Conservation (phyloP, 2,329 filamentous ascomycete species). For the Akanthomyces uredinophilus region DNA sequence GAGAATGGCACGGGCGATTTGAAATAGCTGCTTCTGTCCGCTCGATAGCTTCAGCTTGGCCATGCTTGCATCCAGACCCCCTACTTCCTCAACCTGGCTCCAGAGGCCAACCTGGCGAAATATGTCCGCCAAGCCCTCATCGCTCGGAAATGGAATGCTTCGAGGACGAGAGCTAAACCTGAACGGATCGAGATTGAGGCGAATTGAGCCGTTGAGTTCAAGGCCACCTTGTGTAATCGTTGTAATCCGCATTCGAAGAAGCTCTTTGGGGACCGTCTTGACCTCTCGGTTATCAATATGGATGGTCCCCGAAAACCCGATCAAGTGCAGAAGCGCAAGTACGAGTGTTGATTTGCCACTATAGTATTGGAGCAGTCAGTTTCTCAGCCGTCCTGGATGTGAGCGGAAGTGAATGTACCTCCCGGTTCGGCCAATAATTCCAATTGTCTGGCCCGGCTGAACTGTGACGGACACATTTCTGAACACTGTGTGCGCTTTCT, state of each 20-base stretch:
- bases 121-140: conserved; percentile 11
- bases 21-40: not conserved
- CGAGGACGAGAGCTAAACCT: conserved; percentile 1
- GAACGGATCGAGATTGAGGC: conserved; percentile 32
- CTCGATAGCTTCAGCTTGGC: not conserved
- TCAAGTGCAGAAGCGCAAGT: not conserved
- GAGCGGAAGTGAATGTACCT: conserved; percentile 15
- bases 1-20: not conserved
- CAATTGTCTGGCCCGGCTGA: conserved; percentile 24
- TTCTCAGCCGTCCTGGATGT: no score
- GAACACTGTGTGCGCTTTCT: conserved; percentile 18
- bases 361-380: not conserved
- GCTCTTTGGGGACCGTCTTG: conserved; percentile 31
- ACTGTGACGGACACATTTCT: conserved; percentile 25
- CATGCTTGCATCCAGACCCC: not conserved
- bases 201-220: conserved; percentile 37
- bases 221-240: conserved; percentile 42
- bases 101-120: conserved; percentile 12
- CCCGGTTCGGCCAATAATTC: conserved; percentile 32
- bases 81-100: not conserved
- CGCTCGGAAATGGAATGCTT: not conserved
- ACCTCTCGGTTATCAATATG: conserved; percentile 38
- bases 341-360: conserved; percentile 8
- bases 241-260: conserved; percentile 36
- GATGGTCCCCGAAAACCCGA: conserved; percentile 24